Evolutionary conservation across 148 eudicot genomes (phyloP).

Genomic region (Beta vulgaris): DNA sequence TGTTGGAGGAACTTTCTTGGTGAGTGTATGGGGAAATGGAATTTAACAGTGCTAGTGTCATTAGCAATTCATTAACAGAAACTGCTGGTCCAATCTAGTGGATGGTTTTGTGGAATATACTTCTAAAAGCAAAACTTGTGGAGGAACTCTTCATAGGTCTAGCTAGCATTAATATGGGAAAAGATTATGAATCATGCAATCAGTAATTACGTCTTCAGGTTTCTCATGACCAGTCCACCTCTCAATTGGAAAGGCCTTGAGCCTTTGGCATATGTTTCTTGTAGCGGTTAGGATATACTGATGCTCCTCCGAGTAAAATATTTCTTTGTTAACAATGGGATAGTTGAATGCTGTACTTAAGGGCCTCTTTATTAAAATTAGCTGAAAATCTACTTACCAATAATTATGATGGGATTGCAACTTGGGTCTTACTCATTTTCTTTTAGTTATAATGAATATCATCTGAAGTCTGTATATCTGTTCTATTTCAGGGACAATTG

Average conservation of each 20-base stretch:
- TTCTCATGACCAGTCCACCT: not conserved
- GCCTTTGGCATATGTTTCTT: not conserved
- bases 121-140: too few species aligned
- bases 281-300: not conserved
- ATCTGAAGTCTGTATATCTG: not conserved
- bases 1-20: too few species aligned
- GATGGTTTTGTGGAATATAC: too few species aligned
- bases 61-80: too few species aligned
- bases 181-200: not conserved
- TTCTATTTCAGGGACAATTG: conserved; percentile 23
- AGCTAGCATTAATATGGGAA: not conserved
- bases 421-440: too few species aligned
- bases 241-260: not conserved
- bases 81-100: too few species aligned
- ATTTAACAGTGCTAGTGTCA: too few species aligned
- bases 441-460: not conserved
- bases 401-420: not conserved
- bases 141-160: not conserved
- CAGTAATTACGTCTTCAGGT: too few species aligned
- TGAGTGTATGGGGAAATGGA: too few species aligned
- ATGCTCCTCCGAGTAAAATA: not conserved
- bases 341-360: not conserved
- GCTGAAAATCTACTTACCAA: not conserved
- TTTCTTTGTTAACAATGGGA: not conserved
- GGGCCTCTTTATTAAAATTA: not conserved